Evolutionary conservation across 768 basidiomycete genomes (phyloP), one percentile per base, ranked within the genome.

Genomic region (Ephemerocybe angulata): DNA sequence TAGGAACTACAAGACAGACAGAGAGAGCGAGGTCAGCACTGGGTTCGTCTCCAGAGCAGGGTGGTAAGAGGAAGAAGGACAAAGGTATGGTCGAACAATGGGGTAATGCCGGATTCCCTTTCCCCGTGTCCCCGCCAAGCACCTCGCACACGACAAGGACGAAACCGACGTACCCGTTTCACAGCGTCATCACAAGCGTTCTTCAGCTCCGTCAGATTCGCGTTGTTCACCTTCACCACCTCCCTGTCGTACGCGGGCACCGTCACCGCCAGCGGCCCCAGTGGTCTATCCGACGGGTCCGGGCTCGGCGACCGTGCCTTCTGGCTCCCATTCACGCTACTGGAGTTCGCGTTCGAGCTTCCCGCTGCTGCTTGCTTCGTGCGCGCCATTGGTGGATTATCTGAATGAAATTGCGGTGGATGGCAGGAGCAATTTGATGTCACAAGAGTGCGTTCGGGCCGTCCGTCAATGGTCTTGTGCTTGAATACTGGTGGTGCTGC

Each of bases 101-200:
- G n/a, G n/a, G n/a, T n/a, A n/a, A n/a, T n/a, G n/a, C n/a, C n/a
- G n/a, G n/a, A n/a, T n/a, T n/a, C n/a, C n/a, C n/a, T n/a, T n/a
- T n/a, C n/a, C n/a, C n/a, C n/a, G n/a, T n/a, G n/a, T n/a, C n/a
- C n/a, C n/a, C n/a, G n/a, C n/a, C n/a, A n/a, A n/a, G 28, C 35
- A 52, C 12, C 38, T 38, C 31, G 8, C 38, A 27, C 33, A 44
- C 28, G 52, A 19, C 43, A 35, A 51, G 33, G n/a, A 37, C 28
- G 57, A 56, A 44, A 31, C 43, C 47, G 37, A 74, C 76, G 54
- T 66, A 96, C 94, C 64, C 90, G 87, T 71, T 91, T 93, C 55
- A 98, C 74, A 42, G 87, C 87, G 72, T 98, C 95, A 70, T 98
- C 95, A 58, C 84, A 85, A 17, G 85, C 80, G 61, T 85, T 84